Percentiles rank a stretch among this genome's conserved stretches.
Conservation (phyloP, 176 grass and related monocot species). For the Dendrocalamus sinicus region DNA sequence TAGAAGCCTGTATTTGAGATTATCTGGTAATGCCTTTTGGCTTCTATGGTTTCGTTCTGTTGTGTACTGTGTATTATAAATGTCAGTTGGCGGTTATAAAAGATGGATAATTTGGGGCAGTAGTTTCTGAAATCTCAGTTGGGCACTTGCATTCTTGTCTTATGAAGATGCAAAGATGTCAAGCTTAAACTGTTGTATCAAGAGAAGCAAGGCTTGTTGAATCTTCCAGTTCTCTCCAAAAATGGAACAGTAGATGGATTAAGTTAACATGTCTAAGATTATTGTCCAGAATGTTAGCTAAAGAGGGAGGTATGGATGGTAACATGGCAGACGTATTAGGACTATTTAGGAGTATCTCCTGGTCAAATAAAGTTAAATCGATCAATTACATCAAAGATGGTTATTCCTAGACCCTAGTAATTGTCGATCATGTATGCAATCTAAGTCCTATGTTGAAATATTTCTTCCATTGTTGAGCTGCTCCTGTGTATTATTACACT, state of each 20-base stretch:
- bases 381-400: conserved; percentile 28
- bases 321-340: conserved; percentile 15
- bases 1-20: conserved; percentile 36
- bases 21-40: conserved; percentile 29
- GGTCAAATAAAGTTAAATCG: conserved; percentile 7
- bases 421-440: conserved; percentile 17
- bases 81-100: conserved; percentile 30
- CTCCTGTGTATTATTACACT: not conserved
- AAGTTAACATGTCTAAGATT: conserved; percentile 23
- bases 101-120: conserved; percentile 7
- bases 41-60: conserved; percentile 19
- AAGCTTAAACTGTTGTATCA: conserved; percentile 18
- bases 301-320: not conserved
- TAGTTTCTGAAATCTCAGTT: conserved; percentile 29
- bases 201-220: conserved; percentile 2
- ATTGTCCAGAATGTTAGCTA: conserved; percentile 28
- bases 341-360: conserved; percentile 17
- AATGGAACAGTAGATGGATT: conserved; percentile 20
- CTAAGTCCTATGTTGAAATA: not conserved
- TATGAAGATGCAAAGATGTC: conserved; percentile 16
- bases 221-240: not conserved
- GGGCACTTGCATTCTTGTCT: conserved; percentile 7
- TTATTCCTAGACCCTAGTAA: conserved; percentile 7
- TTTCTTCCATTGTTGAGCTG: not conserved
- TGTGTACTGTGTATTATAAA: conserved; percentile 34